Base-by-base conservation (phyloP, 1,139 yeast species). In the Kodamaea sp. region DNA sequence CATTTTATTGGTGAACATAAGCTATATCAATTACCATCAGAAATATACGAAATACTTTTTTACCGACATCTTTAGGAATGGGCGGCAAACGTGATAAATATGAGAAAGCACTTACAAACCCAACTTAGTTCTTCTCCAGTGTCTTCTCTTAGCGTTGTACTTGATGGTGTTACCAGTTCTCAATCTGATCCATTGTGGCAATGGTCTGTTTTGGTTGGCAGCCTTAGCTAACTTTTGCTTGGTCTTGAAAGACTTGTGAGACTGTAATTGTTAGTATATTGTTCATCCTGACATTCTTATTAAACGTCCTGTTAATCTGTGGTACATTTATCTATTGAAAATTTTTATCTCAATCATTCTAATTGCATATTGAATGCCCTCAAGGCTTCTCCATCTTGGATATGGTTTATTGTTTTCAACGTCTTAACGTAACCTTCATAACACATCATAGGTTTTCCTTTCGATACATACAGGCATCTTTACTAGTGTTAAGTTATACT, bases 51-150 rank as follows among this genome's bases (percentile, higher is more conserved):
- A 12, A 22, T 20, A 37, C 23, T 15, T 15, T 15, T 15, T 15
- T 15, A 15, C 20, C 20, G 20, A 4, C 20, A 15, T 4, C 20
- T 15, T 37, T 41, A 39, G 36, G 30, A 41, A 35, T 33, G 34
- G 34, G 31, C 39, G 44, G 37, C 20, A 15, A 15, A 15, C 4
- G 20, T 15, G 20, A 15, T 36, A 37, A 34, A 35, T 34, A 41
- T 36, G 34, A 40, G 40, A 43, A 28, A 29, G 38, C 24, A 64
- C 78, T 87, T 88, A 92, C 83, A 92, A 75, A 84, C 84, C 81
- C 79, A 94, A 84, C 95, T 92, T 94, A 67, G 97, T 92, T 85
- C 98, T 88, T 86, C 97, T 92, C 99, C 99, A 94, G 95, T 94
- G 96, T 84, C 98, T 86, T 87, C 97, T 89, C 90, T 92, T 92